Conservation (phyloP, 805 yeast genomes). For the Isabelozyma pseudorhagii region DNA sequence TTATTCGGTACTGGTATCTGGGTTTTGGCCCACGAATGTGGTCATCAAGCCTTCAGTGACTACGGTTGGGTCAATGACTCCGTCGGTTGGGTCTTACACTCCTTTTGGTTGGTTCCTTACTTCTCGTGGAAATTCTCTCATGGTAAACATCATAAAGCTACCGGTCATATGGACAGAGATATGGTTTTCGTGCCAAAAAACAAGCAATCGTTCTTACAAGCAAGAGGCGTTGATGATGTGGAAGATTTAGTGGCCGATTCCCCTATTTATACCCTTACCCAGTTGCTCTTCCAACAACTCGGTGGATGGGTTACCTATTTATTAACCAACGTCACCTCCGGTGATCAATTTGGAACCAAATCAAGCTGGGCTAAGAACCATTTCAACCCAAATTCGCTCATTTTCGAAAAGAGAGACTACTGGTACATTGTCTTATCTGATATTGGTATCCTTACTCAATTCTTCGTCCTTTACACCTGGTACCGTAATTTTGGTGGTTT, state of each 20-base stretch:
- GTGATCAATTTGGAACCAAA: slow-evolving; percentile 55
- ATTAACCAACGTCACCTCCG: slow-evolving; percentile 62
- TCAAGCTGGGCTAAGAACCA: slow-evolving; percentile 56
- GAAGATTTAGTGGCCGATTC: slow-evolving; percentile 69
- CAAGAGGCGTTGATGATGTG: slow-evolving; percentile 32
- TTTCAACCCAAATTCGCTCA: slow-evolving; percentile 69
- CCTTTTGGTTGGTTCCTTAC: slow-evolving; percentile 76
- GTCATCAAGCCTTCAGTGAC: slow-evolving; percentile 82
- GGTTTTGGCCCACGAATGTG: slow-evolving; percentile 91
- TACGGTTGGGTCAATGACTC: slow-evolving; percentile 70
- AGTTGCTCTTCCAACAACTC: slow-evolving; percentile 63
- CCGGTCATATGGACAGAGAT: slow-evolving; percentile 78
- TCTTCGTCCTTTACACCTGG: slow-evolving; percentile 56
- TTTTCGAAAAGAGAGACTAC: slow-evolving; percentile 71
- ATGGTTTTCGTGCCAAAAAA: slow-evolving; percentile 82
- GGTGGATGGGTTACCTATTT: slow-evolving; percentile 77
- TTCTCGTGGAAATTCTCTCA: slow-evolving; percentile 85
- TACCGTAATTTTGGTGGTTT: slow-evolving; percentile 59
- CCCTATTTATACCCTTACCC: slow-evolving; percentile 60
- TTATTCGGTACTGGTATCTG: slow-evolving; percentile 74
- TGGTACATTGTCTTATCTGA: slow-evolving; percentile 72
- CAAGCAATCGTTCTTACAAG: slow-evolving; percentile 50
- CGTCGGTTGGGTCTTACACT: slow-evolving; percentile 82
- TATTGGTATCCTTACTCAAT: slow-evolving; percentile 60
- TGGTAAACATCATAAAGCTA: slow-evolving; percentile 87